Evolutionary conservation across 106 monocot genomes (phyloP), one percentile per base, ranked within the genome.

Genomic region (Hemerocallis citrina): DNA sequence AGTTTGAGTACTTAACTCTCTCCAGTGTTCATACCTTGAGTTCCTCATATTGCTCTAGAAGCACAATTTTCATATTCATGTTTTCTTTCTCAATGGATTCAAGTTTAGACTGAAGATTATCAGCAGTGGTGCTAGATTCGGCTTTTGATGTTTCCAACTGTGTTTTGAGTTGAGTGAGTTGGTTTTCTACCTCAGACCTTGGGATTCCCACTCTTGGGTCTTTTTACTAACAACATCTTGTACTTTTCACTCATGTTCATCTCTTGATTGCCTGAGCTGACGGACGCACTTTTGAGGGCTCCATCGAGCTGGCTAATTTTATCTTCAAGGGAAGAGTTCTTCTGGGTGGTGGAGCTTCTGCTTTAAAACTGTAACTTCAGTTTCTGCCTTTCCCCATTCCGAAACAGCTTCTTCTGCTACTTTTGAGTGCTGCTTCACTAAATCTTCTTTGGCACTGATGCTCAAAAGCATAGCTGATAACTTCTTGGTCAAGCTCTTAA

Each of bases 361-460:
- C 73, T 81, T 89, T 34, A 85, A 46, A 46, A 51, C 33, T 56
- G 37, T 55, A 40, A 81, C 68, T 67, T 89, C 89, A 30, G 38
- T 49, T 55, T 89, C 85, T n/a, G 89, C 81, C 27, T 75, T 66
- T 64, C 85, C 89, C 89, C 89, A 89, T 47, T 85, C 89, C 49
- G 80, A 62, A 70, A 93, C 85, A 61, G 93, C 93, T 65, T 93
- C 93, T 77, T 93, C 93, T 31, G 89, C 80, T 52, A 93, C 89
- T 75, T 78, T 93, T 23, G 77, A 66, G 44, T 93, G 85, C 52
- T 89, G 85, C 42, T 80, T 85, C 28, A 85, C 77, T 57, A 89
- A 68, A 16, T 85, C 89, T 62, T 93, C 93, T 73, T 93, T 89
- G n/a, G 74, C 81, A 57, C 25, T 78, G 51, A 93, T 68, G 59